Percentiles rank a stretch among this genome's conserved stretches.
Evolutionary conservation across 768 basidiomycete genomes (phyloP).

Genomic region (Tylopilus sp.): DNA sequence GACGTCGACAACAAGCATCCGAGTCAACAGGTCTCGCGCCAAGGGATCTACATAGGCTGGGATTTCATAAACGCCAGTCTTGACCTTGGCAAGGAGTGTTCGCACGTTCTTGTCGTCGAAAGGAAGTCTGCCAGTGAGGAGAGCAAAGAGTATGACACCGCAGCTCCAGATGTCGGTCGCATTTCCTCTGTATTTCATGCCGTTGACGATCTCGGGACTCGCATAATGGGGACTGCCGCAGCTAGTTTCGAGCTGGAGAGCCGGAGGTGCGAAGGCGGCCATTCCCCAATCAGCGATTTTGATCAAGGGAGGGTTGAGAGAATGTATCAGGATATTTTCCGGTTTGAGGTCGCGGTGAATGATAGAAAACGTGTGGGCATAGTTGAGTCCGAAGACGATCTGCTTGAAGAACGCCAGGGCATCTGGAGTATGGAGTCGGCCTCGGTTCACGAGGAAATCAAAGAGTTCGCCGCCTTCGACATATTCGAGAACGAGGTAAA

Average conservation of each 20-base stretch:
- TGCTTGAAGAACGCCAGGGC: constrained; percentile 94
- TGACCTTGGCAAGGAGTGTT: constrained; percentile 79
- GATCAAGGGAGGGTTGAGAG: constrained; percentile 73
- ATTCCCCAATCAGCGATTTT: constrained; percentile 99
- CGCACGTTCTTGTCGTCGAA: constrained; percentile 90
- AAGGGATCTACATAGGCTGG: constrained; percentile 77
- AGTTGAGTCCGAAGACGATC: constrained; percentile 91
- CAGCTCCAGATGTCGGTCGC: constrained; percentile 97
- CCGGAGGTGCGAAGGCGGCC: constrained; percentile 91
- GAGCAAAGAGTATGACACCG: constrained; percentile 88
- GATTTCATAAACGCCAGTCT: constrained; percentile 79
- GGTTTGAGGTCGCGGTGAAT: constrained; percentile 98
- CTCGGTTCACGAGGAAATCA: constrained; percentile 90
- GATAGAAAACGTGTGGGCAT: constrained; percentile 96
- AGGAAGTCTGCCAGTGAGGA: constrained; percentile 86
- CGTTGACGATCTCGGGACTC: constrained; percentile 93
- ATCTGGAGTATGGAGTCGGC: constrained; percentile 74
- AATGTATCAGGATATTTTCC: constrained; percentile 92
- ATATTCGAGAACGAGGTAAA: constrained; percentile 92
- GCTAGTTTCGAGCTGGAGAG: constrained; percentile 84
- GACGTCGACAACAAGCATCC: constrained; percentile 89
- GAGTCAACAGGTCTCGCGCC: constrained; percentile 76
- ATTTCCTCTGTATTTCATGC: constrained; percentile 82
- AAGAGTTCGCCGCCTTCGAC: constrained; percentile 96
- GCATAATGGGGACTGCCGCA: constrained; percentile 98